Conservation (phyloP, 805 yeast genomes). For the Zygosaccharomyces bisporus region DNA sequence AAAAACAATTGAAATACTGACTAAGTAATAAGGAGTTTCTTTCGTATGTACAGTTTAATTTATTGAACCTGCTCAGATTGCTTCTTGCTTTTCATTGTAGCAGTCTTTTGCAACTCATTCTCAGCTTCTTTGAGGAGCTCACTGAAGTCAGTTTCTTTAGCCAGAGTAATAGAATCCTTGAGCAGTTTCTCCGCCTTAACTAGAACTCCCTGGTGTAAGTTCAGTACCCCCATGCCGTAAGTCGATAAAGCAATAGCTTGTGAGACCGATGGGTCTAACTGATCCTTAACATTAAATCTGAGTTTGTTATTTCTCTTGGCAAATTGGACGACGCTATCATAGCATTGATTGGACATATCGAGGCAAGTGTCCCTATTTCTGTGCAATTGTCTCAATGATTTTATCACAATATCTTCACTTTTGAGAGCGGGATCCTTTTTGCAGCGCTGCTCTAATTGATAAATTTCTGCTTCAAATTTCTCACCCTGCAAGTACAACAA, state of each 20-base stretch:
- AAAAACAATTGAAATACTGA: neutral
- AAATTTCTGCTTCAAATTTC: slow-evolving; percentile 49
- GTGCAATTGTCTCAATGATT: slow-evolving; percentile 25
- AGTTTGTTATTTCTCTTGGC: slow-evolving; percentile 37
- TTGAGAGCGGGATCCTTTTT: slow-evolving; percentile 20
- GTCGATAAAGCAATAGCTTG: slow-evolving; percentile 77
- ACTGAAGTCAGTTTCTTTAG: slow-evolving; percentile 59
- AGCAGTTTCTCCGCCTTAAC: slow-evolving; percentile 57
- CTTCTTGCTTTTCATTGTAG: slow-evolving; percentile 16
- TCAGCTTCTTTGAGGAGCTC: slow-evolving; percentile 64
- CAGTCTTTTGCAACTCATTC: slow-evolving; percentile 51
- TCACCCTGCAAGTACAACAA: slow-evolving; percentile 65
- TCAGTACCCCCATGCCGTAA: slow-evolving; percentile 80
- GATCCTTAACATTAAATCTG: slow-evolving; percentile 34
- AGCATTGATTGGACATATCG: slow-evolving; percentile 39
- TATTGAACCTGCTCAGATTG: slow-evolving; percentile 3
- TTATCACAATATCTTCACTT: slow-evolving; percentile 26
- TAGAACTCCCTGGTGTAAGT: slow-evolving; percentile 54
- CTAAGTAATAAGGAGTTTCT: neutral
- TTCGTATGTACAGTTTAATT: neutral
- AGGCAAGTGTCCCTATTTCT: slow-evolving; percentile 32
- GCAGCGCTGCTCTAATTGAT: slow-evolving; percentile 30
- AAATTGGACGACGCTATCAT: slow-evolving; percentile 42
- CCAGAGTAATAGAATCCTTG: slow-evolving; percentile 66
- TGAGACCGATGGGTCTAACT: slow-evolving; percentile 44